Percentiles rank a stretch among this genome's conserved stretches.
These are phyloP conservation scores for Chaetomium globosum DNA, from an alignment of 2,329 filamentous ascomycete genomes.

Conservation along the genomic window DNA sequence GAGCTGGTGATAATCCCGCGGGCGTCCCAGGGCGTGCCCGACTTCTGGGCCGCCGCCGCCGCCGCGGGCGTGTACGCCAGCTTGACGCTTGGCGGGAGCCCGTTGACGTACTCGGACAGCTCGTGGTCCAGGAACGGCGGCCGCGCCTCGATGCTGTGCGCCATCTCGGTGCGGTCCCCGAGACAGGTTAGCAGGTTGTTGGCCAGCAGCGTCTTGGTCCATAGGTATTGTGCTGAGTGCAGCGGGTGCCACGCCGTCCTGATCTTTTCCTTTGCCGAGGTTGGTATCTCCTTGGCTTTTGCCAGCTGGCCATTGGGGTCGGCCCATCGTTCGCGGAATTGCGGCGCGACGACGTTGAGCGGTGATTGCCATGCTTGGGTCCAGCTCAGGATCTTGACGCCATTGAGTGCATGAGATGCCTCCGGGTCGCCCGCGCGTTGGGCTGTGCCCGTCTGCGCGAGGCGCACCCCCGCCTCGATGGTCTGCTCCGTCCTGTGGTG, in stretches of 20 bases:
- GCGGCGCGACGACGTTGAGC: conserved; percentile 21
- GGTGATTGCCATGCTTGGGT: conserved; percentile 1
- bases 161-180: conserved; percentile 45
- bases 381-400: background rate
- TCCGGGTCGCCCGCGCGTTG: background rate
- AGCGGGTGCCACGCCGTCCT: conserved; percentile 39
- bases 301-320: conserved; percentile 18
- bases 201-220: conserved; percentile 34
- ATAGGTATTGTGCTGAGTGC: conserved; percentile 39
- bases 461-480: background rate
- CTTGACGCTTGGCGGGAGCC: conserved; percentile 41
- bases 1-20: conserved; percentile 17
- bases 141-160: conserved; percentile 43
- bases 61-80: conserved; percentile 28
- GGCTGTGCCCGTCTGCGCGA: background rate
- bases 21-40: conserved; percentile 15
- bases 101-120: conserved; percentile 41
- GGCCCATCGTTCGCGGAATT: conserved; percentile 23
- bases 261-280: conserved; percentile 35
- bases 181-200: conserved; percentile 40
- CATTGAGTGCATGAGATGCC: conserved; percentile 17
- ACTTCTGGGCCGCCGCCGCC: background rate
- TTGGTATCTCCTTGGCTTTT: conserved; percentile 25
- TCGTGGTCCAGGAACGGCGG: conserved; percentile 45
- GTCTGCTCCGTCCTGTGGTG: background rate